Conservation (phyloP, 2,329 filamentous ascomycete species). For the Neurospora sp. region DNA sequence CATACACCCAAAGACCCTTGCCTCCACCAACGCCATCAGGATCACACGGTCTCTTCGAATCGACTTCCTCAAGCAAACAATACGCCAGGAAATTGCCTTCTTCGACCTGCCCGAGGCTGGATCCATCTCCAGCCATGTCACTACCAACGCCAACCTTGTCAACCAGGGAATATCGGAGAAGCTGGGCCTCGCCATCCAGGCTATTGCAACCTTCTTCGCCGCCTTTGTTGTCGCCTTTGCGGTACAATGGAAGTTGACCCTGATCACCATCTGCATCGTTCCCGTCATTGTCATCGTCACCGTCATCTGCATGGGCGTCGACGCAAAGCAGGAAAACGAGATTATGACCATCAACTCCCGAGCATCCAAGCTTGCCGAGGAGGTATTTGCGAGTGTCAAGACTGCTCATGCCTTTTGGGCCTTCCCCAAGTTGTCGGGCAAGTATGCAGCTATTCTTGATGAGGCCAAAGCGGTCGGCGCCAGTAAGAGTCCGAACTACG, state of each 20-base stretch:
- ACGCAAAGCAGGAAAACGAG: constrained; percentile 32
- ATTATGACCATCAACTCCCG: constrained; percentile 34
- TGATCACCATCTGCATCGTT: constrained; percentile 35
- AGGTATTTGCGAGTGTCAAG: constrained; percentile 37
- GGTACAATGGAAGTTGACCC: constrained; percentile 30
- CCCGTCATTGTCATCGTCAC: constrained; percentile 33
- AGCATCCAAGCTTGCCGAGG: constrained; percentile 37
- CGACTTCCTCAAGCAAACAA: constrained; percentile 19
- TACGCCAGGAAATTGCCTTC: constrained; percentile 45
- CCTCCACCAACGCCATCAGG: constrained; percentile 20
- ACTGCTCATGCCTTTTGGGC: constrained; percentile 43
- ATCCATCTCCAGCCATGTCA: constrained; percentile 30
- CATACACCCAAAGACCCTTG: constrained; percentile 13
- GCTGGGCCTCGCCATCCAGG: constrained; percentile 25
- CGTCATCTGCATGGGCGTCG: constrained; percentile 27
- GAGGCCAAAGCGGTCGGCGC: constrained; percentile 29
- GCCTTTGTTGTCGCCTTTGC: constrained; percentile 27
- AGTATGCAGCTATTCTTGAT: constrained; percentile 33
- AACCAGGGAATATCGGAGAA: constrained; percentile 27
- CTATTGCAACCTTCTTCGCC: constrained; percentile 24
- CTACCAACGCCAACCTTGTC: constrained; percentile 28
- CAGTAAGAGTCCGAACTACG: constrained; percentile 34
- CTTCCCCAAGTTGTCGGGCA: constrained; percentile 30
- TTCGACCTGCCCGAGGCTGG: constrained; percentile 37
- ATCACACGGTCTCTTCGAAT: constrained; percentile 19